Base-by-base conservation (phyloP, 306 rosid genomes). In the Prinsepia uniflora region DNA sequence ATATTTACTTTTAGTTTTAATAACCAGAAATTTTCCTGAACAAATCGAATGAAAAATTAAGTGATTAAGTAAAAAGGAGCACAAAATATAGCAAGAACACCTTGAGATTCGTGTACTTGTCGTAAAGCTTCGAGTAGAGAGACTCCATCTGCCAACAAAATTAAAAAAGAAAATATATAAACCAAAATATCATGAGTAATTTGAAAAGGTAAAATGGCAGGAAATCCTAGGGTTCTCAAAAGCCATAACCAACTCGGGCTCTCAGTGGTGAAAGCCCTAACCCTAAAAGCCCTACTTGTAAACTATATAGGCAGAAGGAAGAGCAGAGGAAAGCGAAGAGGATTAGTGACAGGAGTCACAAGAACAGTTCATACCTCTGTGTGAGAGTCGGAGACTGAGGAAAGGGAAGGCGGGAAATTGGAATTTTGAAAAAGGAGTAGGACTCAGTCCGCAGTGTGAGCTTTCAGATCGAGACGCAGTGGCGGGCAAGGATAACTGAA, bases 71-170 rank as follows among this genome's bases (percentile, higher is more conserved):
- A 42, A 11, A 3, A 43, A 36, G 5, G 17, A 41, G 10, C 30
- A 54, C 11, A 39, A 67, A 50, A 50, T 12, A 63, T 10, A 3
- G 58, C 19, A 63, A 8, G 41, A 19, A 67, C 15, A 89, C 99
- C 99, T 94, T 94, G 68, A 94, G 80, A 69, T 76, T 80, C 54
- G 75, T 70, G 86, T 87, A 94, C 82, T 84, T 89, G 48, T 86
- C 84, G 73, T 81, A 91, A 67, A 94, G 99, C 81, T 94, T 94
- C n/a, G 81, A 58, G 79, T 91, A 91, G 12, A 94, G 87, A 61
- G 85, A 71, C 79, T 87, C 97, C 90, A 89, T 87, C 81, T 77
- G 65, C 63, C 19, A 59, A 56, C 46, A 50, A 79, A 73, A 42
- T 12, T 4, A 74, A 30, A 55, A 45, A n/a, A 0, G 0, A 59